Percentiles rank a stretch among this genome's conserved stretches.
These are phyloP conservation scores for Teratosphaeria destructans DNA, from an alignment of 2,329 filamentous ascomycete genomes.

Conservation along the genomic window DNA sequence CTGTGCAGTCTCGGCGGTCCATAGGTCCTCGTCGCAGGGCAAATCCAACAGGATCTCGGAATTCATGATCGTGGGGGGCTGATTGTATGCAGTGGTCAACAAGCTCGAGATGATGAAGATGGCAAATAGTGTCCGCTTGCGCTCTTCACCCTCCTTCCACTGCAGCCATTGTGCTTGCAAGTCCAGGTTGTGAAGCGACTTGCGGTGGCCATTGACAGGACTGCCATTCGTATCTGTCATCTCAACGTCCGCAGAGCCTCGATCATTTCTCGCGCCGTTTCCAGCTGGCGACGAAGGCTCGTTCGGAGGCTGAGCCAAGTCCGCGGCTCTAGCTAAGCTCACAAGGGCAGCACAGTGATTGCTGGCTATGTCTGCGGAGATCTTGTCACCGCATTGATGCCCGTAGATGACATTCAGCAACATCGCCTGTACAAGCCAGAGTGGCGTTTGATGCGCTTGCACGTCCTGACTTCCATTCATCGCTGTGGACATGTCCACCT, in stretches of 20 bases:
- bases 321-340: constrained; percentile 81
- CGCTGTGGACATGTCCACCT: constrained; percentile 62
- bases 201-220: constrained; percentile 1
- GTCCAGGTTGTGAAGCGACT: constrained; percentile 12
- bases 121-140: constrained; percentile 83
- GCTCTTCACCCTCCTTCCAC: constrained; percentile 83
- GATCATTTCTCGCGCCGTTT: constrained; percentile 1
- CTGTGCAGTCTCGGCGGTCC: constrained; percentile 72
- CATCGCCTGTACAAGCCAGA: constrained; percentile 97
- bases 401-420: constrained; percentile 91
- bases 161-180: constrained; percentile 72
- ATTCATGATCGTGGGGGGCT: constrained; percentile 81
- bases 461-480: constrained; percentile 37
- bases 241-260: constrained; percentile 40
- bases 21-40: constrained; percentile 88
- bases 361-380: constrained; percentile 79
- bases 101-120: constrained; percentile 89
- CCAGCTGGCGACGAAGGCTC: constrained; percentile 4
- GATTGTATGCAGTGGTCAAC: constrained; percentile 85
- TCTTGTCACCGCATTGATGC: constrained; percentile 87
- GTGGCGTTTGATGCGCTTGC: constrained; percentile 51
- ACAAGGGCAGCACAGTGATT: constrained; percentile 87
- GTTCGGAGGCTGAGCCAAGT: constrained; percentile 48
- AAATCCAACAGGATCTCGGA: constrained; percentile 84
- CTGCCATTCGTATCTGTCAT: constrained; percentile 28